phyloP scores from a whole-genome alignment of 495 filamentous ascomycete genomes.

The Penicillium paxilli region DNA sequence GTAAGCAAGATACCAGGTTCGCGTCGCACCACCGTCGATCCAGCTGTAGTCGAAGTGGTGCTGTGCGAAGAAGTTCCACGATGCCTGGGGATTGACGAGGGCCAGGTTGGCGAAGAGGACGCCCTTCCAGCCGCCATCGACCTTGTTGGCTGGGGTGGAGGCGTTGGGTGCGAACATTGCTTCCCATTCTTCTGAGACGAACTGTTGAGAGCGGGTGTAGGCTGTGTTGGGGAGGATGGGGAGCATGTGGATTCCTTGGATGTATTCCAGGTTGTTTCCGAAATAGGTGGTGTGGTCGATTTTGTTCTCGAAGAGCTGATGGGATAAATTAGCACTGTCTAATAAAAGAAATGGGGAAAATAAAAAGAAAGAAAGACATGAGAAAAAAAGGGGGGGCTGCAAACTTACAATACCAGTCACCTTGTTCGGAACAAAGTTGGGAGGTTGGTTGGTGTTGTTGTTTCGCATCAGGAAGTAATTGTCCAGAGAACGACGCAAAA shows the following conservation, averaged over 20 bases:
- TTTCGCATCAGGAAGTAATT: constrained; percentile 79
- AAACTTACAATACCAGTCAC: constrained; percentile 76
- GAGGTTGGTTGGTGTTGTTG: constrained; percentile 73
- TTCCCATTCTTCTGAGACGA: constrained; percentile 85
- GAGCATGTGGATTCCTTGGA: constrained; percentile 97
- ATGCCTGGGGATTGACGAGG: constrained; percentile 66
- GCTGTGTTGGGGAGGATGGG: constrained; percentile 74
- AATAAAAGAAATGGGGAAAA: neutral
- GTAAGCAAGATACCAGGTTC: constrained; percentile 88
- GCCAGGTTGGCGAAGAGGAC: constrained; percentile 83
- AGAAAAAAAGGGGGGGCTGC: neutral
- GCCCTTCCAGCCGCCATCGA: constrained; percentile 79
- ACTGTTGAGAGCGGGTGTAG: constrained; percentile 64
- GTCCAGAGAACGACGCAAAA: constrained; percentile 67
- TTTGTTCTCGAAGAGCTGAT: constrained; percentile 89
- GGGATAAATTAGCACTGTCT: constrained; percentile 9
- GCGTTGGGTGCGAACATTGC: constrained; percentile 62
- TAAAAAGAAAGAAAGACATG: no score
- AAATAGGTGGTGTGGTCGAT: constrained; percentile 96
- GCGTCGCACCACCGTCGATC: constrained; percentile 83
- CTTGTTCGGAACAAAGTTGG: constrained; percentile 77
- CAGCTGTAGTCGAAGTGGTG: constrained; percentile 64
- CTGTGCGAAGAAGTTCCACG: constrained; percentile 74
- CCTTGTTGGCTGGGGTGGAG: constrained; percentile 51
- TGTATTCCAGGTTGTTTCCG: constrained; percentile 73